Evolutionary conservation across 1,139 yeast genomes (phyloP), one percentile per base, ranked within the genome.

Genomic region (Blastobotrys proliferans): DNA sequence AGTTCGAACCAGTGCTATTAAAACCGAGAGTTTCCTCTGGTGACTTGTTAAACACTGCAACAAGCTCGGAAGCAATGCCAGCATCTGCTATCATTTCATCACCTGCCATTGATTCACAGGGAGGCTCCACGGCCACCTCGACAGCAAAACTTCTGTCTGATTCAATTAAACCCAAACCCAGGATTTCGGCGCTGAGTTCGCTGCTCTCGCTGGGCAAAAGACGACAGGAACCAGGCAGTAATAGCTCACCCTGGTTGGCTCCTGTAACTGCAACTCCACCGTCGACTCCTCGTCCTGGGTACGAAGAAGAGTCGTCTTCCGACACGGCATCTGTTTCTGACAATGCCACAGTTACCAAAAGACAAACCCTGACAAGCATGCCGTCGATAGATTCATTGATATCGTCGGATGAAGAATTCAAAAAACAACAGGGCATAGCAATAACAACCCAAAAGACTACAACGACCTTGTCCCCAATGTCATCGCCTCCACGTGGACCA

Each of bases 31-130:
- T 46, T 16, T 46, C 54, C 3, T 39, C 51, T 5, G 36, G 38
- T 3, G 51, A 48, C 20, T 27, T 39, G 33, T 40, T 10, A 29
- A 34, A 18, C 30, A 34, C n/a, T 11, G 22, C 42, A 50, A 4
- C 55, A 3, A 20, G 50, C 2, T 50, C 55, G 4, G 40, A 38
- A 29, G 41, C 50, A 2, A 47, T 48, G 2, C 55, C 57, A 10
- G 55, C 56, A 4, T 45, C 52, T 14, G 57, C 57, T 6, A 54
- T 55, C 13, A 47, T 53, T 21, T 53, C 58, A 3, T 36, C 54
- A 3, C 55, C 57, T 2, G 43, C 44, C 4, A 32, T 28, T 6
- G 26, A 22, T 22, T 37, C 29, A 24, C 16, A 36, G 37, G 4
- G 51, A 43, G 9, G 46, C 38, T 19, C 43, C 40, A n/a, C 13